phyloP scores from a whole-genome alignment of 257 asterid species.

The Primulina huaijiensis region DNA sequence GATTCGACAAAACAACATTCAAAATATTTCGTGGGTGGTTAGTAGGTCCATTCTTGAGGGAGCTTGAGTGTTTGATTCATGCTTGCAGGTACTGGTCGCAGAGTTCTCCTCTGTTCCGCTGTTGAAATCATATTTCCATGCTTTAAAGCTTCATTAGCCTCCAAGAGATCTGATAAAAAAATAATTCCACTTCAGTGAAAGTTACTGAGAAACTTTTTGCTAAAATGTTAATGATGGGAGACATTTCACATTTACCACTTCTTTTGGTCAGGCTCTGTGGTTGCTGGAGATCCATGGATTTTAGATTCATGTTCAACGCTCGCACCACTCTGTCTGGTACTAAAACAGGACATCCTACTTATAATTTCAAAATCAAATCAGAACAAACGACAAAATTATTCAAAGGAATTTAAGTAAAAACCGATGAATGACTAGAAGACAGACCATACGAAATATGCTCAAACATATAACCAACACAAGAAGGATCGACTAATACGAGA shows the following conservation, averaged over 20 bases:
- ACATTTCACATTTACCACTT: constrained; percentile 18
- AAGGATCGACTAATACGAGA: neutral
- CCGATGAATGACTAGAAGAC: too few relatives aligned
- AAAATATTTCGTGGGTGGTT: neutral
- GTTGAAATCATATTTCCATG: constrained; percentile 20
- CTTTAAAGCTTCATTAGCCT: constrained; percentile 17
- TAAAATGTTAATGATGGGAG: constrained; percentile 23
- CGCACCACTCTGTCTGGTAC: constrained; percentile 68
- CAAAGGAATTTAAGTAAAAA: too few relatives aligned
- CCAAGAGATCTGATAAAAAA: neutral
- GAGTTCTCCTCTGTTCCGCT: constrained; percentile 32
- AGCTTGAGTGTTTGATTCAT: constrained; percentile 50
- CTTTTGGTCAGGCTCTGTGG: neutral
- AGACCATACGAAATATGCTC: too few relatives aligned
- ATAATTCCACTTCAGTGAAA: too few relatives aligned
- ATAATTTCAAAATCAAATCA: neutral
- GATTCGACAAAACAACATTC: neutral
- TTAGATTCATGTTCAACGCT: constrained; percentile 56
- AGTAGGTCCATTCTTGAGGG: constrained; percentile 85
- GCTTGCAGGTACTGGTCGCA: constrained; percentile 22
- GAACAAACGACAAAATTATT: neutral
- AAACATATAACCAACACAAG: neutral
- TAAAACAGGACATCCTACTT: constrained; percentile 51
- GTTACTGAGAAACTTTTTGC: constrained; percentile 10
- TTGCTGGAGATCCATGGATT: constrained; percentile 29